These are phyloP conservation scores for Cladochytrium tenue DNA, from an alignment of 371 early-diverging fungal genomes.

Conservation along the genomic window DNA sequence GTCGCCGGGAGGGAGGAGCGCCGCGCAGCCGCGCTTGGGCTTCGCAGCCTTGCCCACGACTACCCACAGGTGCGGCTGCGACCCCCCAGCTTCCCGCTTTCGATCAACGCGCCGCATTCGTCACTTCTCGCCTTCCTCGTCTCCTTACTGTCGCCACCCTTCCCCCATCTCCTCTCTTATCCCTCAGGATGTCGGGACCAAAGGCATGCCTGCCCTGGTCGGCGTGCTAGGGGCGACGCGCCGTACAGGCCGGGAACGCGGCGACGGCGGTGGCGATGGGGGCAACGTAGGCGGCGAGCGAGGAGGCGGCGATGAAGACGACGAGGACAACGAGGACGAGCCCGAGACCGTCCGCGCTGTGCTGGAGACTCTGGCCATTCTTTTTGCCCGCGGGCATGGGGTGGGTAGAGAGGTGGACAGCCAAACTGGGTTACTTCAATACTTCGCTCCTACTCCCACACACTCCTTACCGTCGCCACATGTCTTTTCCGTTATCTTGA, in stretches of 20 bases:
- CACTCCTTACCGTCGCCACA: not conserved
- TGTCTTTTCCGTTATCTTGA: not conserved
- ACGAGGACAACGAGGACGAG: conserved; percentile 76
- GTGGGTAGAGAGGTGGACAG: not conserved
- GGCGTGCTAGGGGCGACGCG: conserved; percentile 73
- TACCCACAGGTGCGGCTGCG: conserved; percentile 70
- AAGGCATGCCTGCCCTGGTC: conserved; percentile 72
- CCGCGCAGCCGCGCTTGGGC: conserved; percentile 79
- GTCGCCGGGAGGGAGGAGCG: no score
- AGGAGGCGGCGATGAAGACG: no score
- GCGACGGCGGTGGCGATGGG: no score
- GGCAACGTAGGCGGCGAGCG: no score
- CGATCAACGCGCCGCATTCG: no score
- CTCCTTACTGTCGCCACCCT: not conserved
- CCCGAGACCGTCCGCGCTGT: conserved; percentile 79
- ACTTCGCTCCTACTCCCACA: no score
- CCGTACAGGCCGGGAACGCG: no score
- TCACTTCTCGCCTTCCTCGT: not conserved
- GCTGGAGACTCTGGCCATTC: conserved; percentile 77
- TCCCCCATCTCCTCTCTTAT: not conserved
- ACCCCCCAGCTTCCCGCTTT: no score
- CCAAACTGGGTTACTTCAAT: no score
- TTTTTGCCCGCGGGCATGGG: conserved; percentile 62
- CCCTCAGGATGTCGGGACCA: conserved; percentile 78
- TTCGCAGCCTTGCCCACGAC: conserved; percentile 85